phyloP scores from a whole-genome alignment of 768 basidiomycete genomes.

The Terana coerulea region DNA sequence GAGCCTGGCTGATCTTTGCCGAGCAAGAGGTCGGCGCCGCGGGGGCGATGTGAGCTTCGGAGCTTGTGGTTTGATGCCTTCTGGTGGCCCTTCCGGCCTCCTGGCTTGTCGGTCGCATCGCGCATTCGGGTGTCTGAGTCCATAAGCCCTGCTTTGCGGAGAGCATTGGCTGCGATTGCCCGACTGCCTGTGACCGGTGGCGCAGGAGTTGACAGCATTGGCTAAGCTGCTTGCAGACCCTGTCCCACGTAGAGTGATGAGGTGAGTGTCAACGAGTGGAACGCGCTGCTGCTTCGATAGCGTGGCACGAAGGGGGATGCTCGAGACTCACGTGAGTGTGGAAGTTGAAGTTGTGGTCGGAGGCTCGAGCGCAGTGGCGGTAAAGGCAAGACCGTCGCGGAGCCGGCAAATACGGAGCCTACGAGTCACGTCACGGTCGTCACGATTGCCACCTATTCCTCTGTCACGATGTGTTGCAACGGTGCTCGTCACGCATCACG shows the following conservation, averaged over 20 bases:
- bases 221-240: neutral
- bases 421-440: constrained; percentile 4
- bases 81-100: constrained; percentile 65
- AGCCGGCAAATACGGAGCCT: constrained; percentile 1
- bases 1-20: constrained; percentile 43
- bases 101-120: constrained; percentile 63
- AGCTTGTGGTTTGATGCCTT: constrained; percentile 60
- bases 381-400: constrained; percentile 7
- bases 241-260: neutral
- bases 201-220: constrained; percentile 60
- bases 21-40: constrained; percentile 52
- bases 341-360: constrained; percentile 1
- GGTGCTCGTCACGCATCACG: neutral
- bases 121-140: constrained; percentile 75
- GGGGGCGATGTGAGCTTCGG: constrained; percentile 56
- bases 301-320: neutral
- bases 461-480: neutral
- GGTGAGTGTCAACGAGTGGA: neutral
- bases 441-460: neutral
- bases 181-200: constrained; percentile 56
- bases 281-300: neutral
- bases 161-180: constrained; percentile 54
- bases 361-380: constrained; percentile 6
- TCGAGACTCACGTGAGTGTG: constrained; percentile 8
- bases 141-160: constrained; percentile 71